A percentile compares a stretch with the other conserved stretches of the same genome.
phyloP scores from a whole-genome alignment of 768 basidiomycete genomes.

The Pholiota conissans region DNA sequence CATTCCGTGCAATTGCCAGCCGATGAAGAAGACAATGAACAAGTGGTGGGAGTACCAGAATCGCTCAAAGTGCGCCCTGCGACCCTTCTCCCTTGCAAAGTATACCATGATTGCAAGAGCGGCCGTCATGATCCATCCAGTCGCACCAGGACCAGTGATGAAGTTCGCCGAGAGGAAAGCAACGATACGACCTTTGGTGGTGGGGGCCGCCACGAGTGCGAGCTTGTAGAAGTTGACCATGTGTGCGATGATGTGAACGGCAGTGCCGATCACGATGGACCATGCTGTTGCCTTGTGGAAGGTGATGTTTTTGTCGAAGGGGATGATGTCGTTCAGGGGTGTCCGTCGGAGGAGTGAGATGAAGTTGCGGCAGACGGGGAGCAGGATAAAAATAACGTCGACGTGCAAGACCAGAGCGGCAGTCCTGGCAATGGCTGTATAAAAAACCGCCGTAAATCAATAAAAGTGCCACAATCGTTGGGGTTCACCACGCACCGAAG shows the following conservation, averaged over 20 bases:
- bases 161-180: constrained; percentile 84
- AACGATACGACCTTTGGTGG: constrained; percentile 51
- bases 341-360: constrained; percentile 86
- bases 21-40: constrained; percentile 90
- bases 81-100: constrained; percentile 81
- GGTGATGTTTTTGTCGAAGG: constrained; percentile 91
- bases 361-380: constrained; percentile 95
- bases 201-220: constrained; percentile 54
- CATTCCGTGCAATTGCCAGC: constrained; percentile 95
- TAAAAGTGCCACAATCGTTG: not conserved
- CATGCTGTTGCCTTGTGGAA: constrained; percentile 91
- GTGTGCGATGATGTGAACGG: constrained; percentile 81
- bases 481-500: constrained; percentile 52
- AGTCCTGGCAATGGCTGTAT: constrained; percentile 77
- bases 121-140: constrained; percentile 87
- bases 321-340: constrained; percentile 81
- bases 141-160: constrained; percentile 75
- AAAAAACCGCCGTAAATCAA: not conserved
- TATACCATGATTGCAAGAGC: constrained; percentile 78
- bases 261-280: constrained; percentile 79
- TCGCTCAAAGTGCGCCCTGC: constrained; percentile 77
- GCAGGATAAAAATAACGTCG: constrained; percentile 90
- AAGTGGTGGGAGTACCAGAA: constrained; percentile 92
- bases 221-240: constrained; percentile 82
- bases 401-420: constrained; percentile 91